Evolutionary conservation across 163 green algal species (phyloP).

Genomic region (Scenedesmus sp.): DNA sequence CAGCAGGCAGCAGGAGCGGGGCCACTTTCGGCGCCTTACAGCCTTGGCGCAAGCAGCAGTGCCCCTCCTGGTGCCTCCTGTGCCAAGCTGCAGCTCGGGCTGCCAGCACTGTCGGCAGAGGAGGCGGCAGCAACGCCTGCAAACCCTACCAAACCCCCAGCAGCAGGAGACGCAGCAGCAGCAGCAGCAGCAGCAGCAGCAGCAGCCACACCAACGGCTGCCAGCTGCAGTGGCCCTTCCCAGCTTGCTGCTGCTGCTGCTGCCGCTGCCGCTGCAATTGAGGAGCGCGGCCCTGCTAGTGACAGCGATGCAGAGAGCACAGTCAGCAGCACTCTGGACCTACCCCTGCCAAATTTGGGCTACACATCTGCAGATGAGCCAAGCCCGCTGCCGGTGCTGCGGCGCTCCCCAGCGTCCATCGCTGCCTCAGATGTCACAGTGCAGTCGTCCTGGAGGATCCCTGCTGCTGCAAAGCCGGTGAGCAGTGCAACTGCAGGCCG

Average conservation of each 20-base stretch:
- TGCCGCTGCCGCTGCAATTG: neutral
- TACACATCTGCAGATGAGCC: neutral
- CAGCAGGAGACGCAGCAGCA: neutral
- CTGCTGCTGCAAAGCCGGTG: neutral
- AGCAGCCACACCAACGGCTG: no score
- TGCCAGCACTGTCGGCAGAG: neutral
- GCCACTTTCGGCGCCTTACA: neutral
- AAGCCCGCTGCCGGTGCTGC: neutral
- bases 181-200: no score
- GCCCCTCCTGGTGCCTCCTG: neutral
- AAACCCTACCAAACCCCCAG: neutral
- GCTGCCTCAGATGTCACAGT: neutral
- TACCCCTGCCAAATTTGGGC: neutral
- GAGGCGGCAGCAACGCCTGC: neutral
- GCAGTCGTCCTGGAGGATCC: neutral
- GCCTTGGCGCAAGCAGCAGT: neutral
- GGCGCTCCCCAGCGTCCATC: neutral
- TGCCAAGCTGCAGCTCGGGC: neutral
- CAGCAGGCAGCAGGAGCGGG: neutral
- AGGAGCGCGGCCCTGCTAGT: neutral
- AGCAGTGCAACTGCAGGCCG: neutral
- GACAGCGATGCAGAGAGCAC: neutral
- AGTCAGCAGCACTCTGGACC: neutral
- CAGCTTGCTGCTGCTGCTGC: neutral
- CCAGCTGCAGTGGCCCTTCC: no score